Evolutionary conservation across 2,329 filamentous ascomycete species (phyloP).

Genomic region (Chlorencoelia australis): DNA sequence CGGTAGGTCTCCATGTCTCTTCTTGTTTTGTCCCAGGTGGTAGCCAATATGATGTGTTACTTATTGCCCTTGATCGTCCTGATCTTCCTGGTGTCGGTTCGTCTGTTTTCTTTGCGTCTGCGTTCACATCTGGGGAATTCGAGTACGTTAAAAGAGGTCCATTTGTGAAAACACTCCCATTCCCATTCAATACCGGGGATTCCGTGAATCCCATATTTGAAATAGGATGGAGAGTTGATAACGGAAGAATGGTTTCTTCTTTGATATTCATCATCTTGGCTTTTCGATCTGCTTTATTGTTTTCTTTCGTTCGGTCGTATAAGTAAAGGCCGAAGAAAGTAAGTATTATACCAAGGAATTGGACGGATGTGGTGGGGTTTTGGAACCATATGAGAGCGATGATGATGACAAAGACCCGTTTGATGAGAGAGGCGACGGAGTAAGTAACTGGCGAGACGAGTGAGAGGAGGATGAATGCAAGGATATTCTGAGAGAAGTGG

Average conservation of each 20-base stretch:
- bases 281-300: slow-evolving; percentile 76
- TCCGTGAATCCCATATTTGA: not conserved
- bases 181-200: slow-evolving; percentile 10
- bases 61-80: slow-evolving; percentile 33
- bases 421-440: slow-evolving; percentile 90
- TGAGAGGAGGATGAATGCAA: slow-evolving; percentile 85
- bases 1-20: slow-evolving; percentile 58
- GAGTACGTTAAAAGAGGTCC: too few relatives aligned
- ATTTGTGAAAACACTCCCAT: slow-evolving; percentile 13
- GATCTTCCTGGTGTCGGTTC: slow-evolving; percentile 50
- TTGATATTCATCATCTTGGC: slow-evolving; percentile 54
- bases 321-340: slow-evolving; percentile 91
- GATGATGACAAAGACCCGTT: slow-evolving; percentile 93
- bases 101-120: slow-evolving; percentile 27
- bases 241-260: slow-evolving; percentile 24
- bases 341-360: slow-evolving; percentile 74
- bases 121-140: slow-evolving; percentile 34
- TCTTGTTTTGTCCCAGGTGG: slow-evolving; percentile 76
- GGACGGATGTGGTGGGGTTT: slow-evolving; percentile 72
- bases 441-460: slow-evolving; percentile 96
- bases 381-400: slow-evolving; percentile 96
- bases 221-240: slow-evolving; percentile 10
- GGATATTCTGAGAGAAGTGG: slow-evolving; percentile 92
- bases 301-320: slow-evolving; percentile 86
- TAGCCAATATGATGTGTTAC: slow-evolving; percentile 50